Base-by-base conservation (phyloP, 31 red algal species). In the Odonthalia washingtoniensis region DNA sequence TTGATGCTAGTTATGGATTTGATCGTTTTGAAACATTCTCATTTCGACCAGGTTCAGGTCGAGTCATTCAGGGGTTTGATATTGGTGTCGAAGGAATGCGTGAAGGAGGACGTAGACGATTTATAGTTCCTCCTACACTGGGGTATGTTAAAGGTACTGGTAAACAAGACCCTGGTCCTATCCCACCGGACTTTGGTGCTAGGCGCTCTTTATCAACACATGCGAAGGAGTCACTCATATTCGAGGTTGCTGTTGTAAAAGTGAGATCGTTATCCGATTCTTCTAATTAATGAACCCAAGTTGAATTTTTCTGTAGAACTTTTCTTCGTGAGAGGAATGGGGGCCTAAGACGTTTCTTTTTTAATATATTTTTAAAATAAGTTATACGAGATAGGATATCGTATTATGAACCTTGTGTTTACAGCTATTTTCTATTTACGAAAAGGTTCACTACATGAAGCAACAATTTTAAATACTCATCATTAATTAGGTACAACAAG, bases 1-100 rank as follows among this genome's bases (percentile, higher is more conserved):
- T 95, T 68, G 85, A 89, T 41, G 85, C 79, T 30, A 85, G 79
- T 38, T 95, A 89, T 57, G 92, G 92, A 16, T 89, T 89, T 82
- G 87, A 95, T 81, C 36, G 81, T 5, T 81, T 87, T 30, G 88
- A 95, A 16, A 85, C 74, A 40, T 95, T 74, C 75, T 69, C 45
- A 1, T 95, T 77, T 76, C 87, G 87, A 38, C 44, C 42, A 5
- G 93, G 88, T 17, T 42, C 38, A 3, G 93, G 88, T 4, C 41
- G 82, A n/a, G 93, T 90, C 26, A 74, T 95, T 14, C 35, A 80
- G 17, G 93, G 93, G 14, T 95, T 90, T 82, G 93, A 95, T 17
- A 65, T 52, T 24, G 88, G 74, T 26, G 18, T 91, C 2, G 28
- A 40, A 3, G 93, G 93, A 57, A 91, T 95, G 93, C 39, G 33